Evolutionary conservation across 2,329 filamentous ascomycete genomes (phyloP).

Genomic region (Bipolaris bicolor): DNA sequence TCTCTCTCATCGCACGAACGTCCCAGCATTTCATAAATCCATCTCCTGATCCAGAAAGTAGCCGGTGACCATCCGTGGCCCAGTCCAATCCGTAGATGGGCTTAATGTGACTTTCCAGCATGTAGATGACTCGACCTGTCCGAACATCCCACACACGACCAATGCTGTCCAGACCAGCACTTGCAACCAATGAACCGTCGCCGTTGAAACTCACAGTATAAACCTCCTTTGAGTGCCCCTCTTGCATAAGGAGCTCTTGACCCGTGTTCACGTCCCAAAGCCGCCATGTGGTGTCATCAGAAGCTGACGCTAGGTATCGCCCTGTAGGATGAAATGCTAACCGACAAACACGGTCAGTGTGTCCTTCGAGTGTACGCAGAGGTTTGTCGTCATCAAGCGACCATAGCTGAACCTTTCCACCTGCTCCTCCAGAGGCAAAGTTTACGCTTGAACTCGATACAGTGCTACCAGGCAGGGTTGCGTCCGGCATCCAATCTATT

Average conservation of each 20-base stretch:
- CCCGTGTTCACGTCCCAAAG: constrained; percentile 92
- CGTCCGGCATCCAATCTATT: constrained; percentile 85
- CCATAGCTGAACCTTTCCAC: constrained; percentile 89
- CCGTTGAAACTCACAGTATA: constrained; percentile 88
- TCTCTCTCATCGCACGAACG: constrained; percentile 82
- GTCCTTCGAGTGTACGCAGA: constrained; percentile 79
- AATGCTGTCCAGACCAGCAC: constrained; percentile 92
- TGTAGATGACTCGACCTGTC: constrained; percentile 92
- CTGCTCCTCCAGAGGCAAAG: constrained; percentile 87
- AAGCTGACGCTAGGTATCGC: constrained; percentile 86
- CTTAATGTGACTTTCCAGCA: constrained; percentile 89
- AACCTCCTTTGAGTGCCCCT: constrained; percentile 93
- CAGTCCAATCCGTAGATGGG: constrained; percentile 94
- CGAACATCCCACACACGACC: constrained; percentile 94
- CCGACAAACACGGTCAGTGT: constrained; percentile 84
- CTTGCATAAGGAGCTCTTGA: constrained; percentile 83
- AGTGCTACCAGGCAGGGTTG: constrained; percentile 73
- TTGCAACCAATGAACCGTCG: constrained; percentile 88
- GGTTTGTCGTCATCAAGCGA: constrained; percentile 86
- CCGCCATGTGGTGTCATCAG: constrained; percentile 95
- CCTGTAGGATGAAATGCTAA: constrained; percentile 95
- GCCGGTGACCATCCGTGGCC: constrained; percentile 87
- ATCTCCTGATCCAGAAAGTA: constrained; percentile 90
- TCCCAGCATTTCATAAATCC: constrained; percentile 99
- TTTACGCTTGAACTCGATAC: constrained; percentile 79